phyloP scores from a whole-genome alignment of 768 basidiomycete genomes.

The Mycena epipterygia region DNA sequence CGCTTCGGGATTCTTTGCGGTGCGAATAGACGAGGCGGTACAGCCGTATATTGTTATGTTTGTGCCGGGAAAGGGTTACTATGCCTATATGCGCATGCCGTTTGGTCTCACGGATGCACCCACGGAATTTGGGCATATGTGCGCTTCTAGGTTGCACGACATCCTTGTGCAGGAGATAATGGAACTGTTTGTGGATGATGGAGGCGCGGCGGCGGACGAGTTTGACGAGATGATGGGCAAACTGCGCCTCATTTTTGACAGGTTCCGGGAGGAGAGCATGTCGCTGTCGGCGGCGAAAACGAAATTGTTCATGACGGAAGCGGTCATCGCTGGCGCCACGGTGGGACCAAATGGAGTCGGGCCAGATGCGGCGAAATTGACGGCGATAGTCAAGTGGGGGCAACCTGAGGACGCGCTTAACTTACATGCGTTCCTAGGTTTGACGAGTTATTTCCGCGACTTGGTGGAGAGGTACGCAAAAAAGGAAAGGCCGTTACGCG shows the following conservation, averaged over 20 bases:
- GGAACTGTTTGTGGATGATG: conserved; percentile 56
- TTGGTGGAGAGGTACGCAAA: conserved; percentile 50
- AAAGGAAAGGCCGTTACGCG: conserved; percentile 47
- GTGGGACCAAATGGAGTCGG: conserved; percentile 49
- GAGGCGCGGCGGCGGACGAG: conserved; percentile 45
- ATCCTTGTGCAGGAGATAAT: conserved; percentile 37
- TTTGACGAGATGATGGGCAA: conserved; percentile 50
- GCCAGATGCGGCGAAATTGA: conserved; percentile 52
- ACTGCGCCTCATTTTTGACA: conserved; percentile 41
- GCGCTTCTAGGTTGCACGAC: conserved; percentile 40
- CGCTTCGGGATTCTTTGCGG: conserved; percentile 51
- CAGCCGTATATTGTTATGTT: no score
- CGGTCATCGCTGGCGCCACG: conserved; percentile 50
- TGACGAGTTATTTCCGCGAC: conserved; percentile 49
- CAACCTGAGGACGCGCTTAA: conserved; percentile 42
- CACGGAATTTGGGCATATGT: conserved; percentile 47
- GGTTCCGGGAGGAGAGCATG: conserved; percentile 44
- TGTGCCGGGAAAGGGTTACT: conserved; percentile 52
- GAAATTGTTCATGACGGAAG: conserved; percentile 50
- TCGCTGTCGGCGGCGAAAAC: conserved; percentile 54
- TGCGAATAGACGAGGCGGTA: conserved; percentile 32
- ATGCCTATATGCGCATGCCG: conserved; percentile 49
- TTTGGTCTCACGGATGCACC: no score
- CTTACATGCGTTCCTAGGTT: conserved; percentile 50
- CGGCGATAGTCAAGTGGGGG: conserved; percentile 51